Evolutionary conservation across 2,329 filamentous ascomycete genomes (phyloP), one percentile per base, ranked within the genome.

Genomic region (Penicillium crustosum): DNA sequence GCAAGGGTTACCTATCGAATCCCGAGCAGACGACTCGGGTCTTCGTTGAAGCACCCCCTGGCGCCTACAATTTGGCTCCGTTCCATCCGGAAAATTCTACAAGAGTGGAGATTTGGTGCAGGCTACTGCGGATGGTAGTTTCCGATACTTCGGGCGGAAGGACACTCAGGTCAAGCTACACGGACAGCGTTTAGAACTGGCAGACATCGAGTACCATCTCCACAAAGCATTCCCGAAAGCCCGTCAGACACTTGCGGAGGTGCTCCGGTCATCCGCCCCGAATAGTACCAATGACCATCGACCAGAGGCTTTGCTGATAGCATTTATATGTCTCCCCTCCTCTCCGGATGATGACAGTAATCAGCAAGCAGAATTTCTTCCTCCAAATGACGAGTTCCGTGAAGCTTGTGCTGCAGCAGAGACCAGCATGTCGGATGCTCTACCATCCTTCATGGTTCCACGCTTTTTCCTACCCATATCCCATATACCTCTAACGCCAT

Each of bases 401-500:
- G 42, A 12, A 7, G 9, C 42, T 13, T 44, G 42, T 19, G 25
- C 23, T n/a, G 10, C 10, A 12, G 42, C 42, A 44, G 42, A 44
- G 13, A 6, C 31, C 31, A 27, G 5, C 42, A 17, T 44, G 42
- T 44, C 42, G 5, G 42, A 44, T 29, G 42, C 4, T n/a, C 17
- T 44, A 44, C 35, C 38, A 21, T 39, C 27, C 6, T 39, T 27
- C 23, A 27, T 50, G 48, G 6, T 77, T 3, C 74, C 75, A 35
- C 57, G 66, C 0, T 58, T 71, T 31, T 72, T 69, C 31, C 31
- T 77, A 41, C 74, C 72, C 0, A 52, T 77, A 13, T 65, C 61
- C 2, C 61, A 54, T 17, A 70, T 77, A 61, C 74, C 74, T 3
- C 67, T 74, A 61, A 73, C 71, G 1, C 69, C 71, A 3, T 75